Percentiles rank a stretch among this genome's conserved stretches.
These are phyloP conservation scores for Podospora bellae-mahoneyi DNA, from an alignment of 495 filamentous ascomycete species.

Conservation along the genomic window DNA sequence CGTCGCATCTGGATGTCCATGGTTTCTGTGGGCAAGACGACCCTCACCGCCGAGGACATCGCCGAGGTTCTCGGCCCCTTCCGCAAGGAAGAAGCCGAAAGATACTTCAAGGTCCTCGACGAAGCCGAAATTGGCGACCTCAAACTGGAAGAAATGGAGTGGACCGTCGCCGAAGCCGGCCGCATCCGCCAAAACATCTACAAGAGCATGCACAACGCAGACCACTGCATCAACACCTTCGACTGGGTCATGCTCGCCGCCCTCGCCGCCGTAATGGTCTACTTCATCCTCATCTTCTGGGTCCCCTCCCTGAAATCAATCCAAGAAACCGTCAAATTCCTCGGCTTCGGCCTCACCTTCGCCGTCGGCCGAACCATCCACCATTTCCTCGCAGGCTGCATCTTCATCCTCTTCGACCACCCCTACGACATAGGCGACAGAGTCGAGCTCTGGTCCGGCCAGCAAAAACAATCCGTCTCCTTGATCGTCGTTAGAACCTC, in stretches of 20 bases:
- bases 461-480: constrained; percentile 38
- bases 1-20: constrained; percentile 35
- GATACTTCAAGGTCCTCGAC: constrained; percentile 30
- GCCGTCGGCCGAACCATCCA: constrained; percentile 72
- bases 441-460: constrained; percentile 57
- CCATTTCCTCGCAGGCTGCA: constrained; percentile 73
- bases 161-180: constrained; percentile 28
- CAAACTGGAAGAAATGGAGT: constrained; percentile 32
- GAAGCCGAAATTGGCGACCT: constrained; percentile 33
- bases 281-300: constrained; percentile 51
- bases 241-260: constrained; percentile 43
- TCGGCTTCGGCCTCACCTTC: constrained; percentile 72
- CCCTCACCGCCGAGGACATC: constrained; percentile 27
- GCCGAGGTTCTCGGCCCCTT: constrained; percentile 33
- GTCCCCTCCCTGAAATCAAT: constrained; percentile 31
- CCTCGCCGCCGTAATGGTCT: constrained; percentile 59
- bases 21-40: constrained; percentile 29
- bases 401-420: constrained; percentile 82
- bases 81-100: constrained; percentile 28
- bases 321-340: constrained; percentile 49
- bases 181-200: constrained; percentile 31
- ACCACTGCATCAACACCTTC: constrained; percentile 34
- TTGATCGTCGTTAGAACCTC: constrained; percentile 74
- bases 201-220: constrained; percentile 30
- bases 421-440: constrained; percentile 70